A percentile compares a stretch with the other conserved stretches of the same genome.
These are phyloP conservation scores for Kwoniella heveanensis DNA, from an alignment of 768 basidiomycete species.

Conservation along the genomic window DNA sequence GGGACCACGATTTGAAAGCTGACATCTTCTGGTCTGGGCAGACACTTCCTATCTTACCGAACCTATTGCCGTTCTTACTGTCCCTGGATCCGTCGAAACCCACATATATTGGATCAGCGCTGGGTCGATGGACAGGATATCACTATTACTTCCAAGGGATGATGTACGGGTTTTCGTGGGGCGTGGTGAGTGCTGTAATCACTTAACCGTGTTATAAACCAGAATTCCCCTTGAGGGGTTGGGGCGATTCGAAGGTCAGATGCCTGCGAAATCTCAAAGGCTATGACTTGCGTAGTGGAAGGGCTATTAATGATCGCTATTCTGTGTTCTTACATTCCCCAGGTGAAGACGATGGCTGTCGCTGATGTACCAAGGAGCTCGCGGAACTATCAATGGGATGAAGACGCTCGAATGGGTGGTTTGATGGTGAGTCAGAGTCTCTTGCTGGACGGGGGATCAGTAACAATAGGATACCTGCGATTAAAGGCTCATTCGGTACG, in stretches of 20 bases:
- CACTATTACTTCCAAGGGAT: conserved; percentile 43
- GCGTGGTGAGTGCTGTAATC: conserved; percentile 44
- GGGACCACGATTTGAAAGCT: conserved; percentile 10
- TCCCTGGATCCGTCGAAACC: conserved; percentile 30
- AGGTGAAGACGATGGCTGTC: conserved; percentile 38
- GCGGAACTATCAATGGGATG: conserved; percentile 24
- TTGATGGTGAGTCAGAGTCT: conserved; percentile 33
- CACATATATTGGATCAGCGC: conserved; percentile 37
- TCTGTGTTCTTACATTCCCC: not conserved
- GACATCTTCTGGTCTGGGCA: conserved; percentile 14
- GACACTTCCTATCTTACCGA: conserved; percentile 40
- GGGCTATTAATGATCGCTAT: no score
- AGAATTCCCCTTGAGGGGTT: no score
- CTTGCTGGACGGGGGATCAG: no score
- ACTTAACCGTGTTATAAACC: no score
- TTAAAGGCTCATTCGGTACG: no score
- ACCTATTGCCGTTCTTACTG: conserved; percentile 34
- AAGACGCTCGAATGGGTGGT: conserved; percentile 37
- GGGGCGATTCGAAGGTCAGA: no score
- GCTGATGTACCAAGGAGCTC: conserved; percentile 22
- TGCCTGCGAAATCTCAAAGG: no score
- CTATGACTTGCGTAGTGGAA: no score
- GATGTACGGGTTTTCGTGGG: conserved; percentile 47
- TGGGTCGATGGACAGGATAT: conserved; percentile 28
- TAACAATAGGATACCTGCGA: no score